Percentiles rank a stretch among this genome's conserved stretches.
phyloP scores from a whole-genome alignment of 1,139 yeast species.

The Yamadazyma dendronema region DNA sequence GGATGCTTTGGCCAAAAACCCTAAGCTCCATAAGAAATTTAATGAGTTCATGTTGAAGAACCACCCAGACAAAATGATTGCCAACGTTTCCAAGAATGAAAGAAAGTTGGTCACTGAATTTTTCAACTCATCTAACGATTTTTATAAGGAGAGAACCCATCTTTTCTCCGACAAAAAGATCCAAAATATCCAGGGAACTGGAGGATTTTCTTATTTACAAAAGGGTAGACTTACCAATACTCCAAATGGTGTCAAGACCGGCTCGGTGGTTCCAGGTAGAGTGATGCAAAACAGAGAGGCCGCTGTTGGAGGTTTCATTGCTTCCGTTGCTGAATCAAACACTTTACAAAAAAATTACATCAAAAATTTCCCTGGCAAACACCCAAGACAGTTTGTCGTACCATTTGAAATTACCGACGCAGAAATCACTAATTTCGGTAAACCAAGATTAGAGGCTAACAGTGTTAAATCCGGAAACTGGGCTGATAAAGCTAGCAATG shows the following conservation, averaged over 20 bases:
- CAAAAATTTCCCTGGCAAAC: constrained; percentile 42
- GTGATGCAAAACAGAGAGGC: constrained; percentile 52
- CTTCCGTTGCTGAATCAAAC: constrained; percentile 37
- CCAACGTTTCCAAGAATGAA: constrained; percentile 18
- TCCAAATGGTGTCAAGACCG: constrained; percentile 68
- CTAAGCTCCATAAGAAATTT: constrained; percentile 31
- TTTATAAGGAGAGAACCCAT: constrained; percentile 8
- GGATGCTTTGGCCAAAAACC: constrained; percentile 30
- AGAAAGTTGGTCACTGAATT: constrained; percentile 28
- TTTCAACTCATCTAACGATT: constrained; percentile 15
- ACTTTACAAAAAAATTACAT: constrained; percentile 42
- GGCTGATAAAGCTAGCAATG: constrained; percentile 28
- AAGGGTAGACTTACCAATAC: constrained; percentile 71
- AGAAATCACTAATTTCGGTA: constrained; percentile 36
- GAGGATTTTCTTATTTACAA: constrained; percentile 69
- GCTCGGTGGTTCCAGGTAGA: constrained; percentile 70
- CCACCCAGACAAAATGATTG: constrained; percentile 33
- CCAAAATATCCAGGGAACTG: constrained; percentile 55
- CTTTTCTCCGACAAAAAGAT: constrained; percentile 14
- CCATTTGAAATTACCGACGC: constrained; percentile 45
- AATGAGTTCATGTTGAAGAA: constrained; percentile 33
- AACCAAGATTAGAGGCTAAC: constrained; percentile 38
- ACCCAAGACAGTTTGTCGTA: constrained; percentile 43
- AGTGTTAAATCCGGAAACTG: constrained; percentile 43
- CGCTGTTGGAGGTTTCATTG: constrained; percentile 78